Evolutionary conservation across 2,329 filamentous ascomycete species (phyloP), one percentile per base, ranked within the genome.

Genomic region (Fusarium kyushuense): DNA sequence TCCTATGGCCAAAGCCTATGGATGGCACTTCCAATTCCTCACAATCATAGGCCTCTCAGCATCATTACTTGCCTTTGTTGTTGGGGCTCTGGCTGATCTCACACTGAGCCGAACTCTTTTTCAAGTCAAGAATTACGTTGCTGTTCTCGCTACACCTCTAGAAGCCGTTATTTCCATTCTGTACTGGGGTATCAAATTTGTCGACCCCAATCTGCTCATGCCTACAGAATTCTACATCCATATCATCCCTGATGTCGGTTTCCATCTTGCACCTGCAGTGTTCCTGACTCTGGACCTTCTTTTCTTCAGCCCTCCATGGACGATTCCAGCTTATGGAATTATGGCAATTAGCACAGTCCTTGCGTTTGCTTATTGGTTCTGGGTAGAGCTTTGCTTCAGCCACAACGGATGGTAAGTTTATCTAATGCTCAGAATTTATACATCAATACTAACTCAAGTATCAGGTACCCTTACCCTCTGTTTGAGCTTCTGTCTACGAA

Each of bases 381-480:
- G 92, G 91, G 86, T 93, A 25, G 90, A 94, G 78, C 83, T 87
- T 25, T 93, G 91, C 79, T 92, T 87, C 72, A 83, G 82, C 43
- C 81, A 86, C 61, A 93, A 93, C 72, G 87, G 89, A 74, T 87
- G 83, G 87, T 89, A 75, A 76, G 86, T 79, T 49, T 23, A 30
- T 25, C 12, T 6, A 6, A 33, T 9, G 23, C n/a, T 9, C 4
- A 35, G 23, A 2, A 21, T 5, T 8, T 6, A 13, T 32, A 3
- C 3, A 33, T 38, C 19, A n/a, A 45, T 27, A 9, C 63, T 76
- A 21, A 74, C 46, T 29, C 6, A 2, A 23, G 3, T 3, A 32
- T 8, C 53, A 91, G 89, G 83, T 96, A 97, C 72, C 93, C 94
- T 1, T 97, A 97, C 77, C 94, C 94, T 2, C 85, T 97, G 27